These are phyloP conservation scores for Nicotiana otophora DNA, from an alignment of 257 asterid genomes.

Conservation along the genomic window DNA sequence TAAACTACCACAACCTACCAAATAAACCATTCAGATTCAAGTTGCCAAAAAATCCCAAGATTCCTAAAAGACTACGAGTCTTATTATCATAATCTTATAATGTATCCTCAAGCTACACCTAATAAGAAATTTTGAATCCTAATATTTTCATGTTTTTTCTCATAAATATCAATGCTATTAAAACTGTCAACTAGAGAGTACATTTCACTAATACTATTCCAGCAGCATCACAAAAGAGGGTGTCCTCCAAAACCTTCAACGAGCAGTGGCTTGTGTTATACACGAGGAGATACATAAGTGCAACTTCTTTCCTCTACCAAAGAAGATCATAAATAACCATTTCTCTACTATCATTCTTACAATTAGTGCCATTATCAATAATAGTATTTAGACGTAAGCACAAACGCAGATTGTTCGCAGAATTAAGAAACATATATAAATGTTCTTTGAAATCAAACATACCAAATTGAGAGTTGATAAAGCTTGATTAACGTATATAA, in stretches of 20 bases:
- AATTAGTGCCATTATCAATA: background rate
- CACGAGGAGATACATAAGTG: background rate
- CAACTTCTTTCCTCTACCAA: background rate
- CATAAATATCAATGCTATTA: background rate
- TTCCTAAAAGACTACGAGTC: background rate
- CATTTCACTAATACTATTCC: background rate
- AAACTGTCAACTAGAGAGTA: background rate
- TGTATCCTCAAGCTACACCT: background rate
- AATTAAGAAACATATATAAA: background rate
- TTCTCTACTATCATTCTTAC: background rate
- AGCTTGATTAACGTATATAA: constrained; percentile 95
- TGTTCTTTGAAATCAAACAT: constrained; percentile 15
- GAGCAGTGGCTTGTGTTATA: background rate
- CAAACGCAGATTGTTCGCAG: background rate
- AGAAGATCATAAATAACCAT: background rate
- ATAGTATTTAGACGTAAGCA: background rate
- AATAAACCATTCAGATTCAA: background rate
- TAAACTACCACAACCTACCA: background rate
- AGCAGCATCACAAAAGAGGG: background rate
- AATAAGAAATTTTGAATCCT: background rate
- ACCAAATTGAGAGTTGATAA: constrained; percentile 86
- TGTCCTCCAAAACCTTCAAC: background rate
- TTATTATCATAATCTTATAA: background rate
- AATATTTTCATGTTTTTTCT: background rate
- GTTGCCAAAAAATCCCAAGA: background rate